phyloP scores from a whole-genome alignment of 2,329 filamentous ascomycete genomes.

The Fusarium napiforme region DNA sequence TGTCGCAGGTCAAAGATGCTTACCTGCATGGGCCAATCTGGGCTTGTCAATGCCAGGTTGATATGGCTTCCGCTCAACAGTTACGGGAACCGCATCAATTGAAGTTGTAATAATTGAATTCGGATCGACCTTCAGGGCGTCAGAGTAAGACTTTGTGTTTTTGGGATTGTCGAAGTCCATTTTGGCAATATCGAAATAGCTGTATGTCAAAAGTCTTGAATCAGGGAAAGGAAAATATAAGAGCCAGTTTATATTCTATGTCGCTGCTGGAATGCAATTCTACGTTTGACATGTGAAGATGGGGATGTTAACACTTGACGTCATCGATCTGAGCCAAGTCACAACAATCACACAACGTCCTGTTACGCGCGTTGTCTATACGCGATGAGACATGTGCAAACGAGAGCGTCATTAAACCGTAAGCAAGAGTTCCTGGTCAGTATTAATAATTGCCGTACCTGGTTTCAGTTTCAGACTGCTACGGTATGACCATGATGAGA shows the following conservation, averaged over 20 bases:
- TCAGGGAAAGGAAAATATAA: fast-evolving
- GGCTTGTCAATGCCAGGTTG: not conserved
- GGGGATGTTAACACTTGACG: not conserved
- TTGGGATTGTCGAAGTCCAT: not conserved
- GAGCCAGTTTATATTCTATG: not conserved
- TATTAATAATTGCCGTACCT: not conserved
- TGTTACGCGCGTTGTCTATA: fast-evolving
- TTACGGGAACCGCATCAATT: not conserved
- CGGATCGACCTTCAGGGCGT: fast-evolving
- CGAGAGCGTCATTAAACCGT: fast-evolving
- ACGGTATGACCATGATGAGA: not conserved
- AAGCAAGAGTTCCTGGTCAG: fast-evolving
- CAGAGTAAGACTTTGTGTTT: not conserved
- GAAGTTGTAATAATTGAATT: fast-evolving
- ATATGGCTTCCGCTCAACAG: not conserved
- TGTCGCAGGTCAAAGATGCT: too few relatives aligned
- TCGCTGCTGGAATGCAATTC: fast-evolving
- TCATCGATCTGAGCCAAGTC: not conserved
- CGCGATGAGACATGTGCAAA: fast-evolving
- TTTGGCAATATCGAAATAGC: too few relatives aligned
- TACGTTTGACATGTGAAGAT: not conserved
- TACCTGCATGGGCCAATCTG: fast-evolving
- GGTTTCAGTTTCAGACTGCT: fast-evolving
- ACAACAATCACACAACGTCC: fast-evolving
- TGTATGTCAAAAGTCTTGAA: not conserved